These are phyloP conservation scores for Apocynum venetum DNA, from an alignment of 257 asterid genomes.

Conservation along the genomic window DNA sequence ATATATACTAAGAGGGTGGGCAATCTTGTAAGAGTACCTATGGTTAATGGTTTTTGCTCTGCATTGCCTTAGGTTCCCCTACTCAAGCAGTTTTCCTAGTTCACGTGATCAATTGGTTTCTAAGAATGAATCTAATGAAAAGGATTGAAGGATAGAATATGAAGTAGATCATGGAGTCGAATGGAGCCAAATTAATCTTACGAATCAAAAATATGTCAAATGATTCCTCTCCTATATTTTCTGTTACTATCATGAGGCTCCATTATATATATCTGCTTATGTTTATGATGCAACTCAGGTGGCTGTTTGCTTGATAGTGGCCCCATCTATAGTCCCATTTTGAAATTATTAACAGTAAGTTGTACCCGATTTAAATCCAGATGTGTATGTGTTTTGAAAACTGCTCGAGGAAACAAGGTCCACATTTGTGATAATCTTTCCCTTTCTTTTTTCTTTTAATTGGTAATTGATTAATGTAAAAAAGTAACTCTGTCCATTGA, in stretches of 20 bases:
- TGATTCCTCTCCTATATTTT: neutral
- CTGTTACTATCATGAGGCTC: neutral
- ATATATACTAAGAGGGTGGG: neutral
- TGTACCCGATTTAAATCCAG: neutral
- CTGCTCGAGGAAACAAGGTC: neutral
- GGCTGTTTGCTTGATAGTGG: neutral
- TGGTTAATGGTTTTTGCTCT: neutral
- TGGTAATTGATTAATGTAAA: neutral
- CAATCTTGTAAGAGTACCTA: neutral
- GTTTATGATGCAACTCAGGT: neutral
- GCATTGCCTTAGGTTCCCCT: neutral
- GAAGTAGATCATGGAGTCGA: neutral
- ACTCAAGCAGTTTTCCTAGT: neutral
- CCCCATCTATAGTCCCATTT: neutral
- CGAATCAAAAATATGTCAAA: neutral
- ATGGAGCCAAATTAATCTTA: neutral
- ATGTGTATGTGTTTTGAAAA: neutral
- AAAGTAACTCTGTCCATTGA: neutral
- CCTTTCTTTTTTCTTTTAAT: neutral
- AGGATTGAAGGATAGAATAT: neutral
- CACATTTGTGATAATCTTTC: neutral
- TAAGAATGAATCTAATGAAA: neutral
- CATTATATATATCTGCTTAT: neutral
- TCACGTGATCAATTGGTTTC: neutral
- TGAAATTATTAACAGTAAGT: neutral